A percentile compares a stretch with the other conserved stretches of the same genome.
These are phyloP conservation scores for Rhizopogon roseolus DNA, from an alignment of 768 basidiomycete species.

Conservation along the genomic window DNA sequence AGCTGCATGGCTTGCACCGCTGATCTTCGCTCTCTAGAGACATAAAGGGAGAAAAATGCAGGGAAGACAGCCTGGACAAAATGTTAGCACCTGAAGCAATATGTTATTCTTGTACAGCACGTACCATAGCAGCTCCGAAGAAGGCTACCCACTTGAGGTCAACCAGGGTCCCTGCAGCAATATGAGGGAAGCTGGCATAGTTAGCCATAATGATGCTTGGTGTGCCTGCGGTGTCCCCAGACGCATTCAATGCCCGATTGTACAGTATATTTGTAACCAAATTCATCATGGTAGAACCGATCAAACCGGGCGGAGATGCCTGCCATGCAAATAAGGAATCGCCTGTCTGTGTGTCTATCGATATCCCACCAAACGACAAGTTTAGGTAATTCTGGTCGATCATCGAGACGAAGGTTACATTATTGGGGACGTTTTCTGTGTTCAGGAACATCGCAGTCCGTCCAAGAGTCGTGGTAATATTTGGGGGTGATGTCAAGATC, in stretches of 20 bases:
- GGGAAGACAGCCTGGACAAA: conserved; percentile 59
- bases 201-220: conserved; percentile 54
- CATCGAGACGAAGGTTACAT: conserved; percentile 52
- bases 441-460: conserved; percentile 28
- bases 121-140: conserved; percentile 68
- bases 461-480: conserved; percentile 44
- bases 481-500: conserved; percentile 52
- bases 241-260: conserved; percentile 53
- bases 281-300: conserved; percentile 61
- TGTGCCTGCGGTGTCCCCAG: conserved; percentile 30
- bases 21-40: conserved; percentile 64
- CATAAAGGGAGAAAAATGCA: conserved; percentile 79
- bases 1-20: conserved; percentile 78
- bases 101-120: conserved; percentile 5
- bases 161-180: conserved; percentile 50
- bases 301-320: conserved; percentile 52
- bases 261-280: conserved; percentile 64
- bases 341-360: conserved; percentile 46
- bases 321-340: conserved; percentile 68
- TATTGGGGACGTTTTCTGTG: conserved; percentile 44
- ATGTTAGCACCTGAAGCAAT: not conserved
- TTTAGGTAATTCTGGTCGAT: conserved; percentile 49
- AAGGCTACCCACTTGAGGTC: conserved; percentile 74
- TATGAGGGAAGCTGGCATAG: conserved; percentile 54
- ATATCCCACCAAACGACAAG: conserved; percentile 64